Conservation (phyloP, 306 rosid genomes). For the Astragalus membranaceus region DNA sequence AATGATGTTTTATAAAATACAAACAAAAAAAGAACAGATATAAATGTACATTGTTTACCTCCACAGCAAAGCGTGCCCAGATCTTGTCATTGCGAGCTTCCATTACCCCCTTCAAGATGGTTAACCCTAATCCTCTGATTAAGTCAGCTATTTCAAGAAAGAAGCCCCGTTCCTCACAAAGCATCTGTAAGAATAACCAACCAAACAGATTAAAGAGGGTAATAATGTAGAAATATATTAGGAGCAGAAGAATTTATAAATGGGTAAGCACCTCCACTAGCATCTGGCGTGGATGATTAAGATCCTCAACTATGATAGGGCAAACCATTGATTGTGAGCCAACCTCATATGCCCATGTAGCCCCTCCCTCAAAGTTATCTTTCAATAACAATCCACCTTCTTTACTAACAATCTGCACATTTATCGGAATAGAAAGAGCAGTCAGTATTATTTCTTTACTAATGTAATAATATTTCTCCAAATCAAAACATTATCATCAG, state of each 20-base stretch:
- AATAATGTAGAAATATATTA: neutral
- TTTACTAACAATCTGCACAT: constrained; percentile 66
- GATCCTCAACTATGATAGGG: constrained; percentile 94
- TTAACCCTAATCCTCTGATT: constrained; percentile 85
- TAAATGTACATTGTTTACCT: constrained; percentile 28
- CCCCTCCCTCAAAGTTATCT: constrained; percentile 92
- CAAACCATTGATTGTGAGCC: constrained; percentile 83
- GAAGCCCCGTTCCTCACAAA: constrained; percentile 92
- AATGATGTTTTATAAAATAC: neutral
- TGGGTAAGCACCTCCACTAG: constrained; percentile 72
- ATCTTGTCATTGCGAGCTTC: constrained; percentile 85
- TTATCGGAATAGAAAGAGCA: constrained; percentile 1
- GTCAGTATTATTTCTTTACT: neutral
- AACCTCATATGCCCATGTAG: constrained; percentile 97
- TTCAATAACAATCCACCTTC: constrained; percentile 76
- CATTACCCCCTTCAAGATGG: constrained; percentile 89
- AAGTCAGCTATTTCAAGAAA: constrained; percentile 91
- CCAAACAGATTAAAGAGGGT: neutral
- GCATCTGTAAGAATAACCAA: constrained; percentile 51
- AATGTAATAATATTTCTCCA: constrained; percentile 2
- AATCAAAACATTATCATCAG: neutral
- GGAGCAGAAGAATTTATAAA: neutral
- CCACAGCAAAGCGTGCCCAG: constrained; percentile 96
- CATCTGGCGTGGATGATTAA: constrained; percentile 90
- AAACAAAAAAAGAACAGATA: neutral